Base-by-base conservation (phyloP, 2,329 filamentous ascomycete genomes). In the Alternaria panax region DNA sequence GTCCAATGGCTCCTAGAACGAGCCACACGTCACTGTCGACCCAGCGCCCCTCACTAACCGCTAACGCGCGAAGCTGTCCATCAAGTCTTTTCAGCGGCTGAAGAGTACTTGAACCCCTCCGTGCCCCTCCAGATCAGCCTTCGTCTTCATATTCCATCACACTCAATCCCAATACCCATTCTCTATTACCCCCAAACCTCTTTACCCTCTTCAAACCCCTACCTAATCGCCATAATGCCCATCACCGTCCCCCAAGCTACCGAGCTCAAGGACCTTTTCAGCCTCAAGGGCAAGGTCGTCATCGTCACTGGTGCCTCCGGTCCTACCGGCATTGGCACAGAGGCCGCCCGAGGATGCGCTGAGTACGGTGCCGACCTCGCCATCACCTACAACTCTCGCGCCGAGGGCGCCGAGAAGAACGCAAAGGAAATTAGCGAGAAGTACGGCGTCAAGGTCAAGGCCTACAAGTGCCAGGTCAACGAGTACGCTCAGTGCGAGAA, bases 281-380 rank as follows among this genome's bases (percentile, higher is more conserved):
- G 74, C 78, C 77, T 84, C 65, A 84, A 84, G 81, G 82, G 82
- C 75, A 84, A 83, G 78, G 80, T 83, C 73, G 80, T 82, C 75
- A 75, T 83, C 69, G 80, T 84, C 67, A 83, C 82, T 54, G 82
- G 82, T 70, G 82, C 82, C 59, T 85, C 83, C 42, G 88, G 87
- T 9, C 85, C 91, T 56, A 87, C 86, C 60, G 88, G 88, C 55
- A 90, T 90, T 81, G 88, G 88, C 60, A 88, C 88, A 60, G 87
- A 89, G 76, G 87, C 87, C 60, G 87, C 87, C 50, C 86, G 87
- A 51, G 87, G 86, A 66, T 87, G 84, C 73, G 87, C 87, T 62
- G 87, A 89, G 77, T 86, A 87, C 80, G 87, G 87, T 54, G 87
- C 87, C 69, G 82, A 88, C 75, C 75, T 89, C 34, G 87, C 87